Evolutionary conservation across 441 rosid species (phyloP).

Genomic region (Corymbia citriodora): DNA sequence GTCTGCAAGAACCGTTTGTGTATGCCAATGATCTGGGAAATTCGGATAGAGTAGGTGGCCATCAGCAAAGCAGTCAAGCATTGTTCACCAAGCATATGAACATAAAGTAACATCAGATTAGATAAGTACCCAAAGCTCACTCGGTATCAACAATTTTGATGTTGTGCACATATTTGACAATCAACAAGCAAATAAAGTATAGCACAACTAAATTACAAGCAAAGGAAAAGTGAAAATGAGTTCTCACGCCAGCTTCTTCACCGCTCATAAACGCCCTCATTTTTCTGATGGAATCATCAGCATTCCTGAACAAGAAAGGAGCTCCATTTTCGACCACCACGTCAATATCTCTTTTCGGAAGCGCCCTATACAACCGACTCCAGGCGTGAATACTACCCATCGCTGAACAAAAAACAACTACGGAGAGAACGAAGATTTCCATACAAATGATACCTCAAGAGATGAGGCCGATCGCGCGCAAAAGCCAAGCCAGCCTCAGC

Average conservation of each 20-base stretch:
- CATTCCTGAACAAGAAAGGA: conserved; percentile 57
- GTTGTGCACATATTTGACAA: background rate
- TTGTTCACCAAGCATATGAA: background rate
- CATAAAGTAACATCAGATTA: background rate
- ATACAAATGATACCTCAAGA: conserved; percentile 38
- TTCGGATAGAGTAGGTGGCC: background rate
- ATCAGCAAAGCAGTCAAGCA: background rate
- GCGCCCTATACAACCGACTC: conserved; percentile 28
- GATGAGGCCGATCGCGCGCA: conserved; percentile 49
- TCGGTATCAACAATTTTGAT: background rate
- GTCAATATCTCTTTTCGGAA: conserved; percentile 59
- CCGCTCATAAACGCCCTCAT: conserved; percentile 38
- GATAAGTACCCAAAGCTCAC: background rate
- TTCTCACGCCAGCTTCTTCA: conserved; percentile 27
- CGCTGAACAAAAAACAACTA: background rate
- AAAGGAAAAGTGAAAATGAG: background rate
- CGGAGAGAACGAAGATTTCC: background rate
- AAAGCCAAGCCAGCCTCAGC: conserved; percentile 60
- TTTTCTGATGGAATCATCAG: conserved; percentile 43
- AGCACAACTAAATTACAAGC: background rate
- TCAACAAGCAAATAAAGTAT: background rate
- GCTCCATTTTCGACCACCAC: conserved; percentile 49
- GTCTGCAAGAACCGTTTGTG: background rate
- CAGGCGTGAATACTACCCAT: background rate
- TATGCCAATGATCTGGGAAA: background rate